These are phyloP conservation scores for Candida maltosa DNA, from an alignment of 805 yeast species.

Conservation along the genomic window DNA sequence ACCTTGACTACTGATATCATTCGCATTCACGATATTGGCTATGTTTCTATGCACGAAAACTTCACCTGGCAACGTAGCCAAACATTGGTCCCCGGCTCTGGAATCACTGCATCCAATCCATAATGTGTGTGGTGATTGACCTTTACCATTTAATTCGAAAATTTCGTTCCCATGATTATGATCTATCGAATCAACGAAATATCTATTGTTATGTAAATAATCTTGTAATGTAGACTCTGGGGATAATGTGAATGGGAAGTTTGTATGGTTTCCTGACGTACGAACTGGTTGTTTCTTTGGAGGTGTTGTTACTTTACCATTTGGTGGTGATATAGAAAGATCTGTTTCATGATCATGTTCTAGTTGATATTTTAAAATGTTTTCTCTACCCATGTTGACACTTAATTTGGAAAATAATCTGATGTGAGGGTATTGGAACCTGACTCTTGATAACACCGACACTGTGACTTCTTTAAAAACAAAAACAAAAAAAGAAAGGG, in stretches of 20 bases:
- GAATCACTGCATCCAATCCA: conserved; percentile 96
- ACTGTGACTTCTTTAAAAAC: no score
- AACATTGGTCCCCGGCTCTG: conserved; percentile 75
- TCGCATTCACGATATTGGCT: conserved; percentile 71
- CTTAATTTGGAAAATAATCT: conserved; percentile 2
- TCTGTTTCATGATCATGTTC: conserved; percentile 36
- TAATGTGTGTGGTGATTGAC: conserved; percentile 88
- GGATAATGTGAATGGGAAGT: conserved; percentile 45
- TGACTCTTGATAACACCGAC: no score
- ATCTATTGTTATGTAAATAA: conserved; percentile 45
- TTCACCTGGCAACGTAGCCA: conserved; percentile 85
- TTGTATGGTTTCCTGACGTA: conserved; percentile 9
- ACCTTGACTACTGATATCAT: conserved; percentile 71
- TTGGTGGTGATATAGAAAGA: conserved; percentile 13
- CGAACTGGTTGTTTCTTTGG: conserved; percentile 2
- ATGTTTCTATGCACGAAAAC: conserved; percentile 85
- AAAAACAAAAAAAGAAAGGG: not conserved
- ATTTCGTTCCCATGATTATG: conserved; percentile 50
- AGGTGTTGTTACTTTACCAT: conserved; percentile 3
- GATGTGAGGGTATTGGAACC: no score
- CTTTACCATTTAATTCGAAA: conserved; percentile 65
- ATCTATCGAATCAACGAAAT: conserved; percentile 44
- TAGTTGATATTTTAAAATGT: conserved; percentile 36
- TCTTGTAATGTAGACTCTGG: conserved; percentile 49
- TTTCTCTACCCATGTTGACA: conserved; percentile 37